Evolutionary conservation across 2,329 filamentous ascomycete species (phyloP), one percentile per base, ranked within the genome.

Genomic region (Aspergillus sp.): DNA sequence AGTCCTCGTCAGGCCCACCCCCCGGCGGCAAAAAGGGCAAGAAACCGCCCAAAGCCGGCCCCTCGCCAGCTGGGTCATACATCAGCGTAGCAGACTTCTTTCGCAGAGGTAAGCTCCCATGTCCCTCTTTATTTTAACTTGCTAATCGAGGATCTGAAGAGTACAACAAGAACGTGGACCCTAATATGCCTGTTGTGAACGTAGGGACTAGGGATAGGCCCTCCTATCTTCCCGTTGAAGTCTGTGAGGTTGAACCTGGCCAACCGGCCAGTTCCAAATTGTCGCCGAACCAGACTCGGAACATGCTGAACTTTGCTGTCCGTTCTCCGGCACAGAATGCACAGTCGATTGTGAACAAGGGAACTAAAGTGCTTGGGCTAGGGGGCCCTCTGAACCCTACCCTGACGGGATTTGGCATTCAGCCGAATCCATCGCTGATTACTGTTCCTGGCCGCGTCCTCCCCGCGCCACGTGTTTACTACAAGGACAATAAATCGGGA

Each of bases 261-360:
- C 83, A 91, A 48, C 56, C 71, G 0, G 67, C 77, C 14, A 74
- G 71, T 24, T 61, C 70, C 3, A 76, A 78, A 45, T 64, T 88
- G 11, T 68, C 54, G 1, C 63, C 69, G 0, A 55, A 66, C 0
- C 80, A 89, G 49, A 82, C 80, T 0, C 66, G 70, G 0, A 48
- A 61, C 1, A 88, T 91, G 83, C 75, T 89, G 28, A 60, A 61
- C 1, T 84, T 85, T 51, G 80, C 85, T 1, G 83, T 80, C 35
- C 72, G 80, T 3, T 61, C 61, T 0, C 83, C 84, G 0, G 67
- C 68, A 1, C 61, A 69, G 4, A 93, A 89, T 42, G 82, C 78
- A 0, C 51, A 66, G 1, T 81, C 78, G 0, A 80, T 91, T 45
- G 67, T 71, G 2, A 67, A 54, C 0, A 66, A 69, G 6, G 80